Evolutionary conservation across 2,329 filamentous ascomycete genomes (phyloP).

Genomic region (Aspergillus novofumigatus): DNA sequence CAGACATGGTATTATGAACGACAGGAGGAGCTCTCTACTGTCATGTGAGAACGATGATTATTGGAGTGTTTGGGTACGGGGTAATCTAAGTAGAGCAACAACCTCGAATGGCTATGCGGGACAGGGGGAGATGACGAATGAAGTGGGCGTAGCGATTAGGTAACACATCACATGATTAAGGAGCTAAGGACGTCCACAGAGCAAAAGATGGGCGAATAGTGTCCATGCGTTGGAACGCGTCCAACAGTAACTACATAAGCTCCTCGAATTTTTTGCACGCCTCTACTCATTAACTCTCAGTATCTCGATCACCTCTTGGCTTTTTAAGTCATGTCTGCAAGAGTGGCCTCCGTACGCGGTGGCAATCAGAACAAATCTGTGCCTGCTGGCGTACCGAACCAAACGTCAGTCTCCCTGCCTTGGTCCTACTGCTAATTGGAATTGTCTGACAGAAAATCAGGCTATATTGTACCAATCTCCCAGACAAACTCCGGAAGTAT

Average conservation of each 20-base stretch:
- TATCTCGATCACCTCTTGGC: not conserved
- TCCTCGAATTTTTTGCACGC: not conserved
- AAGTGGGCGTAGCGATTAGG: constrained; percentile 16
- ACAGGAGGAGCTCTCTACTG: constrained; percentile 99
- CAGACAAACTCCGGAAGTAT: constrained; percentile 82
- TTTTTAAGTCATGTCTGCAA: constrained; percentile 32
- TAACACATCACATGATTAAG: constrained; percentile 19
- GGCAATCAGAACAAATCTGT: constrained; percentile 34
- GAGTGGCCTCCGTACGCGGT: constrained; percentile 38
- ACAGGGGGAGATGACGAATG: constrained; percentile 11
- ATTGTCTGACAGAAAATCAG: constrained; percentile 45
- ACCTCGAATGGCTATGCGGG: not conserved
- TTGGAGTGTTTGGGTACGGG: constrained; percentile 4
- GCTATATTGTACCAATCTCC: constrained; percentile 85
- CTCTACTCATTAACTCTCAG: not conserved
- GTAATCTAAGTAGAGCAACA: constrained; percentile 2
- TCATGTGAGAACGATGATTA: constrained; percentile 39
- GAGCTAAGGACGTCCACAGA: not conserved
- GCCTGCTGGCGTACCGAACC: constrained; percentile 62
- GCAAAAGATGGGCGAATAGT: not conserved
- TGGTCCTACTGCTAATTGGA: constrained; percentile 1
- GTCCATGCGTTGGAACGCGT: not conserved
- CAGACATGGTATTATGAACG: constrained; percentile 63
- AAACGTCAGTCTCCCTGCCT: constrained; percentile 57
- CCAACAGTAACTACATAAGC: not conserved